phyloP scores from a whole-genome alignment of 2,329 filamentous ascomycete genomes.

The Dothiorella sarmentorum region DNA sequence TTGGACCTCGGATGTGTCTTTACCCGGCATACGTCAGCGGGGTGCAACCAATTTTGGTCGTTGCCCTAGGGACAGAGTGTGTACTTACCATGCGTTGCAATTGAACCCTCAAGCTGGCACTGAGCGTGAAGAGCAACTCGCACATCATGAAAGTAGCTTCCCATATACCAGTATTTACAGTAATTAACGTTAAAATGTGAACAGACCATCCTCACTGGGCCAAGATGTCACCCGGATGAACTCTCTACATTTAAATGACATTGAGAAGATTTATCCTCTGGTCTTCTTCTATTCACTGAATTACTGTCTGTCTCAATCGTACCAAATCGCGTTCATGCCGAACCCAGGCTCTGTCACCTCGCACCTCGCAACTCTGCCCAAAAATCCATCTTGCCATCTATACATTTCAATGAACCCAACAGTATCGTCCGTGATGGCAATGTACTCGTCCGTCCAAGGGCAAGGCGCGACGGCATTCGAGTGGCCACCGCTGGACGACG shows the following conservation, averaged over 20 bases:
- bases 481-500: conserved; percentile 81
- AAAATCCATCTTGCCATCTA: conserved; percentile 76
- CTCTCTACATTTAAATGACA: neutral
- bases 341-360: conserved; percentile 85
- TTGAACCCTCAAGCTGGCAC: too few relatives aligned
- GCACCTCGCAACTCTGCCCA: conserved; percentile 71
- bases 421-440: conserved; percentile 87
- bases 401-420: conserved; percentile 86
- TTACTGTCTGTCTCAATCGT: conserved; percentile 55
- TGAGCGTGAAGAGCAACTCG: too few relatives aligned
- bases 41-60: too few relatives aligned
- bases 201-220: neutral
- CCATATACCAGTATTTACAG: too few relatives aligned
- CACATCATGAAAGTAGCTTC: too few relatives aligned
- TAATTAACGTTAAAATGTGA: too few relatives aligned
- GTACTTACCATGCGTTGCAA: too few relatives aligned
- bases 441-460: conserved; percentile 81
- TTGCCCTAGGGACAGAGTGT: too few relatives aligned
- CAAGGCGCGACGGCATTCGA: conserved; percentile 84
- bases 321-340: conserved; percentile 97
- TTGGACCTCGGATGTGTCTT: conserved; percentile 8
- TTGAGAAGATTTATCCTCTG: neutral
- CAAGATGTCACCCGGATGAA: conserved; percentile 6
- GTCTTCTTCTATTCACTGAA: neutral
- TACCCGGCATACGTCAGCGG: conserved; percentile 6